A percentile compares a stretch with the other conserved stretches of the same genome.
Evolutionary conservation across 78 protist genomes (phyloP).

Genomic region (Tieghemostelium lacteum): DNA sequence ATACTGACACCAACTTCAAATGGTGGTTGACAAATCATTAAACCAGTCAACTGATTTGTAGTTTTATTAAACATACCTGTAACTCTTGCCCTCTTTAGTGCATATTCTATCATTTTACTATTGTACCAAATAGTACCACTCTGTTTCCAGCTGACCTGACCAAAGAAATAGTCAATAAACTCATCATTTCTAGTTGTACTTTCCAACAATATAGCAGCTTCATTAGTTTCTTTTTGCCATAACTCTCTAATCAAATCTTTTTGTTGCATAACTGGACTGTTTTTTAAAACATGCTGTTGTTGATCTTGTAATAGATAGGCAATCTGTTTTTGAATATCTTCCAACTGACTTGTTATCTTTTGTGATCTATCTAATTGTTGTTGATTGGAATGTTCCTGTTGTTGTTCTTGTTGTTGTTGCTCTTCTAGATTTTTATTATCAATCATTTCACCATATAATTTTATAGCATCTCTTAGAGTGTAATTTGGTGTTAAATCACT

Average conservation of each 20-base stretch:
- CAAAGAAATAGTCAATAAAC: conserved; percentile 53
- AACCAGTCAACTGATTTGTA: conserved; percentile 4
- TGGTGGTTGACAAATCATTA: conserved; percentile 72
- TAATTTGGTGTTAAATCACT: conserved; percentile 45
- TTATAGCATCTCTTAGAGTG: conserved; percentile 29
- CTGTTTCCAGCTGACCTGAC: conserved; percentile 1
- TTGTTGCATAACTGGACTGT: background rate
- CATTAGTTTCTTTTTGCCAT: background rate
- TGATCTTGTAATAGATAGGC: background rate
- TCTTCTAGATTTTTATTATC: background rate
- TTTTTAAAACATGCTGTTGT: background rate
- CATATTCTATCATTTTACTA: conserved; percentile 47
- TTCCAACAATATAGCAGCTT: conserved; percentile 18
- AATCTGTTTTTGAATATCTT: background rate
- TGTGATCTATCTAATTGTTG: background rate
- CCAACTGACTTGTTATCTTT: background rate
- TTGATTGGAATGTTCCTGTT: background rate
- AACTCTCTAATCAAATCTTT: conserved; percentile 32
- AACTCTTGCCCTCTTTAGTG: conserved; percentile 57
- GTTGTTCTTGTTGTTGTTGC: background rate
- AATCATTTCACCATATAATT: no score
- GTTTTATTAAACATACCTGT: conserved; percentile 23
- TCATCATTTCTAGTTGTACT: conserved; percentile 16
- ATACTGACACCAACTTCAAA: conserved; percentile 31
- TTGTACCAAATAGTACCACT: conserved; percentile 31